These are phyloP conservation scores for Benincasa hispida DNA, from an alignment of 306 rosid species.

Conservation along the genomic window DNA sequence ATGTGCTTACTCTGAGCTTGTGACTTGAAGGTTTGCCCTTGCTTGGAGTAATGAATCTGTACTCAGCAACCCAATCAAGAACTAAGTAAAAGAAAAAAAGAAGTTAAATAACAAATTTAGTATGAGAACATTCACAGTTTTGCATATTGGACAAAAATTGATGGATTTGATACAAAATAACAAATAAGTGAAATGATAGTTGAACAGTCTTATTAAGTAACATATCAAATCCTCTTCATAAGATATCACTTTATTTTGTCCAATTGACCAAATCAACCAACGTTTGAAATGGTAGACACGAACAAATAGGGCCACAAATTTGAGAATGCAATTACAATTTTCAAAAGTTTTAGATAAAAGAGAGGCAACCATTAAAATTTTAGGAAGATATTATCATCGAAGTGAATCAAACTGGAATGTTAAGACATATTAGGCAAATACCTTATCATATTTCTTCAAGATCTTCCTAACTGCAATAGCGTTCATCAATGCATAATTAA, in stretches of 20 bases:
- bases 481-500: constrained; percentile 72
- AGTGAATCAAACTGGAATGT: not conserved
- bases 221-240: not conserved
- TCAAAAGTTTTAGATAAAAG: too few species aligned
- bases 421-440: constrained; percentile 4
- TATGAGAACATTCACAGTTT: not conserved
- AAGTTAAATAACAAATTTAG: not conserved
- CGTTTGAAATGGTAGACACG: not conserved
- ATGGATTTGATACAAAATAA: not conserved
- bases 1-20: constrained; percentile 67
- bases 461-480: constrained; percentile 76
- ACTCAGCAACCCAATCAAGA: not conserved
- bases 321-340: too few species aligned
- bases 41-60: constrained; percentile 87
- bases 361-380: not conserved
- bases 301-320: too few species aligned
- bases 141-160: not conserved
- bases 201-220: not conserved
- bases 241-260: not conserved
- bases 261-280: not conserved
- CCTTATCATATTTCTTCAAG: constrained; percentile 91
- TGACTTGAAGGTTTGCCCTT: constrained; percentile 85
- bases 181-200: not conserved
- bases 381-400: not conserved
- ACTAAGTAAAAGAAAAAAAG: not conserved